Base-by-base conservation (phyloP, 2,329 filamentous ascomycete genomes). In the Xylariaceae sp. region DNA sequence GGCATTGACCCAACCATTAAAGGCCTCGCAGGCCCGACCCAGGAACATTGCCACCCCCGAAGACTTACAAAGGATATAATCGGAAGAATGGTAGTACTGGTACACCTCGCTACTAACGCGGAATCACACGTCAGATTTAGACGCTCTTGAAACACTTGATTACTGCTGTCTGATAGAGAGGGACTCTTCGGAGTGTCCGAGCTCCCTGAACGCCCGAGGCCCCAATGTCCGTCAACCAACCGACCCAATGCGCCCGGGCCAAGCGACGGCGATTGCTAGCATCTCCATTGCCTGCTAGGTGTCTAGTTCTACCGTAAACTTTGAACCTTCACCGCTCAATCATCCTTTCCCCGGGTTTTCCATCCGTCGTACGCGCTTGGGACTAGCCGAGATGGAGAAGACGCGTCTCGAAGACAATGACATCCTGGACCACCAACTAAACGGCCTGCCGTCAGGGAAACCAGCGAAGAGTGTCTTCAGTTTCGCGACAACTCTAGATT, bases 401-500 rank as follows among this genome's bases (percentile, higher is more conserved):
- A 45, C 44, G 44, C 44, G 44, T 31, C 31, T 36, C 19, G 44
- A 45, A 31, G 44, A 45, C 44, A n/a, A 11, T 19, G 44, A 45
- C 31, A 45, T 45, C 44, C 31, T 45, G 38, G 44, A 45, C 38
- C 44, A 45, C 44, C 44, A 45, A 19, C 44, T 45, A 17, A 22
- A 45, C 9, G 44, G 44, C 17, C 22, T 45, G 19, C 44, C 44
- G 17, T 45, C 44, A 36, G 16, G 44, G 11, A 45, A 45, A 45
- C 44, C 44, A 36, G 31, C 44, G 34, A 45, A 34, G 17, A 45
- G 44, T 18, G 44, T 45, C 44, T 45, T 45, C 44, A 45, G 44
- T n/a, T 45, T 45, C 44, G 44, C 44, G 17, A 45, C 44, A n/a
- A 31, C 44, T 45, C 44, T 45, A 12, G 44, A 45, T 38, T 45